A percentile compares a stretch with the other conserved stretches of the same genome.
These are phyloP conservation scores for Astragalus glycyphyllos DNA, from an alignment of 306 rosid species.

Conservation along the genomic window DNA sequence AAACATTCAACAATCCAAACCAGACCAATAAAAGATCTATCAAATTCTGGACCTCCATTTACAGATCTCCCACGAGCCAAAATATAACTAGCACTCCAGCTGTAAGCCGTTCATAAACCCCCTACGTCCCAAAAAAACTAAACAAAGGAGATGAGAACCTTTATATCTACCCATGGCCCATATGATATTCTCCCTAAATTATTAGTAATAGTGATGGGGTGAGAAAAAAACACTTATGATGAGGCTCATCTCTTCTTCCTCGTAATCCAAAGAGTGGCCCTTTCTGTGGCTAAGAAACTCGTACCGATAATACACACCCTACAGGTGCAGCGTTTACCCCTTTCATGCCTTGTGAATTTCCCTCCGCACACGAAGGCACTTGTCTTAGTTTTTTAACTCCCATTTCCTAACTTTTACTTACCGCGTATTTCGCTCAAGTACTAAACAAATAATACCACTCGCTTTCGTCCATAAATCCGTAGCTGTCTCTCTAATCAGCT, in stretches of 20 bases:
- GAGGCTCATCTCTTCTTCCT: constrained; percentile 59
- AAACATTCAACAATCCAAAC: constrained; percentile 44
- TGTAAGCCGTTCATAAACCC: constrained; percentile 30
- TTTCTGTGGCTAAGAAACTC: constrained; percentile 43
- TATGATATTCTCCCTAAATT: constrained; percentile 49
- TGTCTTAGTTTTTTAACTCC: constrained; percentile 40
- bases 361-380: constrained; percentile 48
- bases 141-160: constrained; percentile 48
- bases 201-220: constrained; percentile 47
- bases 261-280: constrained; percentile 64
- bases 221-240: constrained; percentile 55
- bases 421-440: constrained; percentile 47
- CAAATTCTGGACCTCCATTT: constrained; percentile 37
- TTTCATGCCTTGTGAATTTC: constrained; percentile 48
- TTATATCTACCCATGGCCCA: constrained; percentile 55
- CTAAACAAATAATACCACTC: constrained; percentile 45
- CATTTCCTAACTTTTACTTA: constrained; percentile 48
- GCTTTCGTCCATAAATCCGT: constrained; percentile 47
- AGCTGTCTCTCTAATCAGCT: constrained; percentile 62
- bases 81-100: constrained; percentile 19
- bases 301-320: constrained; percentile 33
- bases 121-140: constrained; percentile 44
- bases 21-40: constrained; percentile 41
- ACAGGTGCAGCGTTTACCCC: constrained; percentile 49
- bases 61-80: constrained; percentile 39